Base-by-base conservation (phyloP, 257 asterid species). In the Pogostemon cablin region DNA sequence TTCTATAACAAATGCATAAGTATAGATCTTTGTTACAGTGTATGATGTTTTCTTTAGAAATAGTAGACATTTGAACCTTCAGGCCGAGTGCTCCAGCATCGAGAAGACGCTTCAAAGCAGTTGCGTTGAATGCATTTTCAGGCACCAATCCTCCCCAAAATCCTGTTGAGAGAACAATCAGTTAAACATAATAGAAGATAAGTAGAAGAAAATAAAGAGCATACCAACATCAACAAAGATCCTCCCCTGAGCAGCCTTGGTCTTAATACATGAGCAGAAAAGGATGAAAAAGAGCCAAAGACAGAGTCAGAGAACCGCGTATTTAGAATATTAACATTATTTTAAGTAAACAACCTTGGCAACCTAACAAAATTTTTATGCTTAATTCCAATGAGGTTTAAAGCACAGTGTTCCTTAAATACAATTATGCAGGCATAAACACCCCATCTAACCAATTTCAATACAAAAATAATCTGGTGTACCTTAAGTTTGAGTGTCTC, bases 141-240 rank as follows among this genome's bases (percentile, higher is more conserved):
- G 99, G 99, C 50, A 91, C 98, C 49, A 95, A 82, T 63, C 99
- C 99, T 76, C 99, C 99, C 99, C 99, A 93, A 65, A 93, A 93
- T 72, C 99, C 99, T 93, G 84, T 72, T 68, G 37, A 63, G 58
- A 62, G 62, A 53, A 60, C 64, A 65, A 71, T 43, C 68, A 72
- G 48, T 54, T 8, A 69, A 6, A 5, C 8, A 10, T 5, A n/a
- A 69, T 37, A 62, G 73, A 67, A 41, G 44, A 72, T 56, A 4
- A 11, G 64, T 69, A 47, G 50, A 47, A 67, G n/a, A 6, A 38
- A 25, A 38, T 9, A 64, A 67, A 41, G 57, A 46, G 50, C 95
- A 62, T 89, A 93, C 99, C 99, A 71, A 95, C 98, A 61, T 95
- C 98, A 48, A 95, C 92, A 50, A 84, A 88, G 73, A 88, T 92